Evolutionary conservation across 2,329 filamentous ascomycete genomes (phyloP), one percentile per base, ranked within the genome.

Genomic region (Sporothrix brunneoviolacea): DNA sequence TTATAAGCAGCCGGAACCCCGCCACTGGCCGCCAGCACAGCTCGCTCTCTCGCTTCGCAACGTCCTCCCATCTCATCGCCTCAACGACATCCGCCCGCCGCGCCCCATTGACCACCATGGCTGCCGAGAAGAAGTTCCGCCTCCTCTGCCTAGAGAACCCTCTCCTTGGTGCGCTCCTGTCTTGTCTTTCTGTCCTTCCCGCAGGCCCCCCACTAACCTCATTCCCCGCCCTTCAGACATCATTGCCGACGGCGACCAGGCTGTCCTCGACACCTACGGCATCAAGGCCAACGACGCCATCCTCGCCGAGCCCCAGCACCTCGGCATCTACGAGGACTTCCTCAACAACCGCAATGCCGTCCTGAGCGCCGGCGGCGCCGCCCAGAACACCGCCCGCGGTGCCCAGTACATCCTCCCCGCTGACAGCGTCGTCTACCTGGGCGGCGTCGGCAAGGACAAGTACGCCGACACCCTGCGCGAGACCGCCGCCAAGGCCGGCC

Each of bases 231-330:
- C 35, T 51, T 8, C 61, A 91, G 88, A 98, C 68, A 98, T 98
- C 69, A 91, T 96, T 74, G 93, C 86, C 62, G 63, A 74, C 61
- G 94, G 90, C 62, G 81, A 91, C 70, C 79, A 91, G 61, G 83
- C 82, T 27, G 83, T 97, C 50, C 86, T 98, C 54, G 75, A 91
- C 60, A 95, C 96, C 78, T 98, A 98, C 68, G 83, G 74, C 53
- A 79, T 98, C 63, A 96, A 98, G 78, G 79, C 86, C 69, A 95
- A 98, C 74, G 91, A 98, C 69, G 93, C 93, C 62, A 96, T 98
- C 68, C 88, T 98, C 55, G 91, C 91, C 51, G 89, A 95, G 70
- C 82, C 88, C 66, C 86, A 95, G 76, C 93, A 98, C 73, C 77
- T 86, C 65, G 81, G 79, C 40, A 80, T 98, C 65, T 98, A 90